Conservation (phyloP, 2,329 filamentous ascomycete species). For the Colletotrichum sojae region DNA sequence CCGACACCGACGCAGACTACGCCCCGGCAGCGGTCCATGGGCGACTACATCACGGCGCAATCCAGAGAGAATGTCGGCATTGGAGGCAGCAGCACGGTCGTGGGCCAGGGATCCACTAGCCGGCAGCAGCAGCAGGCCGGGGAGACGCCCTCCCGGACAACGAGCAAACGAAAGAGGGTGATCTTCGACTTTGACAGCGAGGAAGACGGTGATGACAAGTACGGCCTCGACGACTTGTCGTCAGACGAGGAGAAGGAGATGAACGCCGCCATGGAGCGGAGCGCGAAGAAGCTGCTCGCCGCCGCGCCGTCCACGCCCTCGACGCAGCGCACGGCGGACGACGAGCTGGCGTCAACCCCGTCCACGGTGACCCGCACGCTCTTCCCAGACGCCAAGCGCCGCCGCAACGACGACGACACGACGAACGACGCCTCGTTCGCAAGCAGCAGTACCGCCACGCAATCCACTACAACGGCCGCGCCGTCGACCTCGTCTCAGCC, state of each 20-base stretch:
- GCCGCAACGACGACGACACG: conserved; percentile 50
- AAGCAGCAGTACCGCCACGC: conserved; percentile 35
- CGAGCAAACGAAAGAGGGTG: conserved; percentile 49
- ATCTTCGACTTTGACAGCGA: conserved; percentile 45
- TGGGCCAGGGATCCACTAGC: no score
- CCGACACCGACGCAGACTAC: conserved; percentile 43
- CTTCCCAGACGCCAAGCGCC: conserved; percentile 51
- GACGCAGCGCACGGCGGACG: conserved; percentile 43
- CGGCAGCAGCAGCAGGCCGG: conserved; percentile 2
- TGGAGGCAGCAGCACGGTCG: neutral
- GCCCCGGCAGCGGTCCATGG: conserved; percentile 38
- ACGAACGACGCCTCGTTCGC: conserved; percentile 31
- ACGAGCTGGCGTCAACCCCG: conserved; percentile 50
- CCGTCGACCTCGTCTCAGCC: conserved; percentile 13
- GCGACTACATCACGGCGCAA: conserved; percentile 19
- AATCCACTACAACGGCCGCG: conserved; percentile 40
- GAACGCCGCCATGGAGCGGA: conserved; percentile 52
- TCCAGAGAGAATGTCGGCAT: neutral
- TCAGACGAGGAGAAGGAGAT: conserved; percentile 58
- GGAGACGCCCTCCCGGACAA: conserved; percentile 42
- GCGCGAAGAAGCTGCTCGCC: conserved; percentile 46
- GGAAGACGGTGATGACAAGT: conserved; percentile 37
- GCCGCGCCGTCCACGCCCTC: conserved; percentile 45
- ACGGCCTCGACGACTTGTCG: conserved; percentile 50
- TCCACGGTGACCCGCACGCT: conserved; percentile 52